Base-by-base conservation (phyloP, 805 yeast species). In the Metschnikowia cubensis region DNA sequence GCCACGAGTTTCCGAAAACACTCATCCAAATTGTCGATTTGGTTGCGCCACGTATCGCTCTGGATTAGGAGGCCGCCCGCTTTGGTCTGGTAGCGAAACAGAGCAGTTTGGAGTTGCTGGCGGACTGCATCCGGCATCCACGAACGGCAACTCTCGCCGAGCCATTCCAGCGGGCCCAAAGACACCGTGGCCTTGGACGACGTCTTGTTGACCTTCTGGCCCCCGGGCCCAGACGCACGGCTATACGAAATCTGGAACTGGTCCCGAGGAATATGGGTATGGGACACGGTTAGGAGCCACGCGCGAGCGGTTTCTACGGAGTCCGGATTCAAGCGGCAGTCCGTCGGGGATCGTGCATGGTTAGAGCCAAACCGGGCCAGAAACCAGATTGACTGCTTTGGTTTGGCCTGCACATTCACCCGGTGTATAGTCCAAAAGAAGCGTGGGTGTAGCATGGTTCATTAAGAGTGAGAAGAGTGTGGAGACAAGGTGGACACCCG, bases 151-250 rank as follows among this genome's bases (percentile, higher is more conserved):
- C 59, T 60, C 1, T 77, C 76, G 1, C 59, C 54, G 2, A 73
- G 64, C 77, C 88, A 76, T 34, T 71, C 63, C 4, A 65, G 65
- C 0, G 72, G 64, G 6, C 62, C 65, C 49, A 84, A 58, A 4
- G 79, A 69, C 17, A 88, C 61, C 0, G 88, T 83, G 6, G 90
- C 88, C 59, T 87, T 84, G 1, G 87, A 76, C 31, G 77, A 76
- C 8, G 83, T 74, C 58, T 88, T 88, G 64, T 88, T 88, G 10
- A 89, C 95, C 60, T 89, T 85, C 58, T 88, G 96, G 0, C 96
- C 96, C 1, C 96, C 96, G 0, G 96, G 89, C 0, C 96, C 96
- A 33, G 90, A 80, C 0, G 94, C 78, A 50, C 91, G 65, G 47
- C 81, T 71, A 59, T 67, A 84, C 3, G 73, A 54, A 1, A 77